Conservation (phyloP, 2,329 filamentous ascomycete species). For the Stagonosporopsis rhizophila region DNA sequence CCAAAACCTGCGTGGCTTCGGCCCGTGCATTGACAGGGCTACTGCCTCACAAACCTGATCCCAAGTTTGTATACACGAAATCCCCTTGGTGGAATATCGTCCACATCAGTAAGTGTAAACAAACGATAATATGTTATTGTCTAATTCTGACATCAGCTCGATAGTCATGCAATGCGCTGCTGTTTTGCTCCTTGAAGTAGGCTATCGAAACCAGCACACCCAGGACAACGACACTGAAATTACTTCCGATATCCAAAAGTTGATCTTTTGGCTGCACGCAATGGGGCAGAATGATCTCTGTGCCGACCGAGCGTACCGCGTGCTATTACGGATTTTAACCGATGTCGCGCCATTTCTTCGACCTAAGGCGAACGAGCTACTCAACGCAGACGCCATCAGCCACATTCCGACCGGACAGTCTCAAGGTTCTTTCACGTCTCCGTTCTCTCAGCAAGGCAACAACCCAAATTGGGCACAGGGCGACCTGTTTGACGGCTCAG, state of each 20-base stretch:
- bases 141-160: not conserved
- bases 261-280: constrained; percentile 42
- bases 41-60: constrained; percentile 40
- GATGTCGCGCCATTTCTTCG: constrained; percentile 23
- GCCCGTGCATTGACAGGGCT: constrained; percentile 43
- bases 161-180: constrained; percentile 50
- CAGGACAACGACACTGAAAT: constrained; percentile 34
- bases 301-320: constrained; percentile 40
- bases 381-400: constrained; percentile 2
- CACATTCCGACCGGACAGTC: not conserved
- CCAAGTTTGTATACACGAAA: constrained; percentile 36
- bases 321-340: constrained; percentile 27
- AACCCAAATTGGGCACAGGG: not conserved
- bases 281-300: constrained; percentile 41
- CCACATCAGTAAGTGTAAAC: constrained; percentile 37
- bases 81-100: constrained; percentile 53
- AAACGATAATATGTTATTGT: too few species aligned
- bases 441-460: not conserved
- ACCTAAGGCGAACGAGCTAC: constrained; percentile 22
- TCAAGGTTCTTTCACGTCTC: not conserved
- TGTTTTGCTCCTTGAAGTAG: constrained; percentile 49
- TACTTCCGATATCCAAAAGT: constrained; percentile 41
- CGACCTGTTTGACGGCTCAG: not conserved
- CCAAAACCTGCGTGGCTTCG: constrained; percentile 44
- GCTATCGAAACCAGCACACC: constrained; percentile 38